Conservation (phyloP, 2,329 filamentous ascomycete genomes). For the Rhytidhysteron rufulum region DNA sequence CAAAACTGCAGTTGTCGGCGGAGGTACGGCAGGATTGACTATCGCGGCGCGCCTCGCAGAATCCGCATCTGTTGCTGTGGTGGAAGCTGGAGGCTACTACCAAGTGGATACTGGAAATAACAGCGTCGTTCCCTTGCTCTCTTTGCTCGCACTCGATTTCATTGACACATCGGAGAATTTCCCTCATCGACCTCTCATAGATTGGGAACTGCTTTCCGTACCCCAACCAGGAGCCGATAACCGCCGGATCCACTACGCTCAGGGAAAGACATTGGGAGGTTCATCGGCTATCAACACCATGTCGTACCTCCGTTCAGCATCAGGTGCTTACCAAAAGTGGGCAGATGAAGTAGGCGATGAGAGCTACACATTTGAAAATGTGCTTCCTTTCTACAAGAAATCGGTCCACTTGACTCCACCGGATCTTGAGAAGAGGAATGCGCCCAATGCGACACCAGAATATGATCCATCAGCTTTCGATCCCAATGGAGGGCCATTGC, state of each 20-base stretch:
- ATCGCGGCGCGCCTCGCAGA: conserved; percentile 19
- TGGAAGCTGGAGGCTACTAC: conserved; percentile 24
- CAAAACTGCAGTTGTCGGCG: conserved; percentile 17
- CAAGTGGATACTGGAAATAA: conserved; percentile 25
- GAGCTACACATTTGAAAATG: conserved; percentile 15
- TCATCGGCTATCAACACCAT: conserved; percentile 9
- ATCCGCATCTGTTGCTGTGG: conserved; percentile 19
- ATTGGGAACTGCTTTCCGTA: conserved; percentile 25
- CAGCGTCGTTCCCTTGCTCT: conserved; percentile 20
- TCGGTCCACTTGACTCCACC: conserved; percentile 17
- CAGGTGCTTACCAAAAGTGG: conserved; percentile 15
- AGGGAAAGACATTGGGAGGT: conserved; percentile 29
- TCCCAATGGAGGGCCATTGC: background rate
- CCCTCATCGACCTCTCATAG: conserved; percentile 18
- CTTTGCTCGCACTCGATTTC: conserved; percentile 12
- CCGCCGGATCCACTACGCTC: conserved; percentile 27
- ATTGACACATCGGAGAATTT: conserved; percentile 15
- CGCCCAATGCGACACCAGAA: conserved; percentile 2
- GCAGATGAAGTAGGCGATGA: conserved; percentile 16
- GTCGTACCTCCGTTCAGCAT: conserved; percentile 8
- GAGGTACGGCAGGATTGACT: conserved; percentile 23
- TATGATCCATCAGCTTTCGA: conserved; percentile 1
- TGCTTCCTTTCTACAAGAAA: conserved; percentile 16
- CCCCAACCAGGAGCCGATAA: conserved; percentile 14
- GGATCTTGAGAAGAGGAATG: conserved; percentile 5